phyloP scores from a whole-genome alignment of 176 grass and related monocot genomes.

The Carex myosuroides region DNA sequence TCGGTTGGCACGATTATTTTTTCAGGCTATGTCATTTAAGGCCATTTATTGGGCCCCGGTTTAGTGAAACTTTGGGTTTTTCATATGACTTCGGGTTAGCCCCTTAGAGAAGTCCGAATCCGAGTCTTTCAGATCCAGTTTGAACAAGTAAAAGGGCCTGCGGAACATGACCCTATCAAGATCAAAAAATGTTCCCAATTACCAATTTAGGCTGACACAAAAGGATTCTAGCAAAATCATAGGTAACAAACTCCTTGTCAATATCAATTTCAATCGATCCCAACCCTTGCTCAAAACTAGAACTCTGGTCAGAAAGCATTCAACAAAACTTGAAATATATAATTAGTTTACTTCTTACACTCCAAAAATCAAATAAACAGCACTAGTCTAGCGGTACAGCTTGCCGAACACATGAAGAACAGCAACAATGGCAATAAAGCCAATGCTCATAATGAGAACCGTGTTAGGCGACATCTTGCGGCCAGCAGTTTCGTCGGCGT shows the following conservation, averaged over 20 bases:
- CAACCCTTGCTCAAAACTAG: neutral
- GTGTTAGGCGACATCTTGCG: slow-evolving; percentile 86
- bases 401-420: slow-evolving; percentile 84
- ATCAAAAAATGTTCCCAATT: neutral
- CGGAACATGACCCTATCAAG: too few relatives aligned
- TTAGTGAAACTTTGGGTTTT: too few relatives aligned
- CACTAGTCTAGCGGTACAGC: slow-evolving; percentile 50
- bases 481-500: slow-evolving; percentile 72
- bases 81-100: too few relatives aligned
- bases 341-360: neutral
- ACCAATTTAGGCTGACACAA: neutral
- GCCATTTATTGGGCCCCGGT: too few relatives aligned
- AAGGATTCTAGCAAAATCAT: neutral
- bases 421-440: slow-evolving; percentile 72
- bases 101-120: too few relatives aligned
- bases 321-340: neutral
- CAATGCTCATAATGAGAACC: slow-evolving; percentile 91
- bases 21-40: too few relatives aligned
- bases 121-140: too few relatives aligned
- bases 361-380: neutral
- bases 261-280: neutral
- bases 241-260: neutral
- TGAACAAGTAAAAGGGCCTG: too few relatives aligned
- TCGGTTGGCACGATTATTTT: too few relatives aligned
- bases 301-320: neutral